Evolutionary conservation across 2,329 filamentous ascomycete genomes (phyloP), one percentile per base, ranked within the genome.

Genomic region (Pseudogymnoascus sp.): DNA sequence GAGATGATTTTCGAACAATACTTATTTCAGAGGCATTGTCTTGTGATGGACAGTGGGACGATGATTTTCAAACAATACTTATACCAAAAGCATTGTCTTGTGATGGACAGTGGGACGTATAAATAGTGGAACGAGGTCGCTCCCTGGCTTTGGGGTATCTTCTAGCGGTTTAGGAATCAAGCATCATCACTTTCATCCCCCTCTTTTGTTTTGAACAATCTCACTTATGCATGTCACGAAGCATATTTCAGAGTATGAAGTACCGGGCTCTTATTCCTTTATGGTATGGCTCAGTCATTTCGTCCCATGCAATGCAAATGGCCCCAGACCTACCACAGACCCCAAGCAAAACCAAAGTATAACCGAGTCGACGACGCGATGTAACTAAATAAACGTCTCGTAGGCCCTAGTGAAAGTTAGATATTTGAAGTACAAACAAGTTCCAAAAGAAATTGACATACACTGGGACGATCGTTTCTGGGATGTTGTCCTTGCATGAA

Each of bases 391-490:
- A 57, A 57, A 57, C 55, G 35, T 57, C 55, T 38, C 30, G 55
- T 38, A 57, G 37, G 57, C 58, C 12, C 41, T 33, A 28, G 23
- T 5, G 65, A 64, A 64, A 66, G 64, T 67, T 94, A 99, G 78
- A 99, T 97, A 74, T 90, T 92, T 72, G 94, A 99, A 84, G 97
- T 94, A 86, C 97, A 99, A 73, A 94, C 79, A 71, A 97, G 26
- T 33, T 18, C 26, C 9, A 19, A 30, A 52, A 13, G n/a, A 52
- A 26, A 10, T 52, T 52, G 26, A 19, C 45, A 52, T 52, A 52
- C 45, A 52, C 83, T 70, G 92, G 91, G 65, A 86, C 85, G 72
- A 97, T 85, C 71, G 89, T 96, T 86, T 96, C 90, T 66, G 92
- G 90, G 75, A 85, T 82, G 81, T 90, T 89, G 75, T 90, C 87